A percentile compares a stretch with the other conserved stretches of the same genome.
phyloP scores from a whole-genome alignment of 768 basidiomycete species.

The Lactarius vividus region DNA sequence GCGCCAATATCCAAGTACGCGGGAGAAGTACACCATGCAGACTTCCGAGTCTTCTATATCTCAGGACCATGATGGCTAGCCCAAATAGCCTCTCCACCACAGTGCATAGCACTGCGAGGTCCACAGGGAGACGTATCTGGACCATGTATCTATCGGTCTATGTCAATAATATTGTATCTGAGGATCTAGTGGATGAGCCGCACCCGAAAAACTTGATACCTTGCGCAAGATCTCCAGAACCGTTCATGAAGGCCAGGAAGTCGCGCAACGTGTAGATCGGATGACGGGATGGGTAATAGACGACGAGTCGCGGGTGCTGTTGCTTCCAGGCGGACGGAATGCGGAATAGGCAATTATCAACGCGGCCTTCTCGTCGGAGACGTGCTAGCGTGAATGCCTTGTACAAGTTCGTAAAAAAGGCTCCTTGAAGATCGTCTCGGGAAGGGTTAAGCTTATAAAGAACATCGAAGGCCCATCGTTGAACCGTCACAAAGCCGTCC shows the following conservation, averaged over 20 bases:
- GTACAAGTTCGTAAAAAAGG: conserved; percentile 43
- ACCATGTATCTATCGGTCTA: conserved; percentile 43
- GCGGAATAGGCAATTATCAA: not conserved
- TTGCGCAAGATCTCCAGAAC: conserved; percentile 39
- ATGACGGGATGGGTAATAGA: not conserved
- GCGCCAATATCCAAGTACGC: conserved; percentile 47
- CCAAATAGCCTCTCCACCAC: conserved; percentile 49
- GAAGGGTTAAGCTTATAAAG: conserved; percentile 37
- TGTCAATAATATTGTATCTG: not conserved
- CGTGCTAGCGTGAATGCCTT: conserved; percentile 37
- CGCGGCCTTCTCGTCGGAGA: conserved; percentile 15
- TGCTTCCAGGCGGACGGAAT: conserved; percentile 14
- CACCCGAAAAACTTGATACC: conserved; percentile 39
- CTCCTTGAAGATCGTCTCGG: not conserved
- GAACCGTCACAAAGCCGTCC: conserved; percentile 38
- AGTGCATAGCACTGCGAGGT: conserved; percentile 51
- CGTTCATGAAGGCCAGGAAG: conserved; percentile 16
- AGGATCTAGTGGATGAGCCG: not conserved
- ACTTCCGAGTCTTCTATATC: conserved; percentile 24
- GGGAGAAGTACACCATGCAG: conserved; percentile 54
- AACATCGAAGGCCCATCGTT: conserved; percentile 46
- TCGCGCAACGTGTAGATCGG: not conserved
- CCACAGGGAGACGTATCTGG: conserved; percentile 37
- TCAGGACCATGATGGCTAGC: conserved; percentile 39
- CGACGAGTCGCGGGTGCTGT: conserved; percentile 9